phyloP scores from a whole-genome alignment of 805 yeast genomes.

The Nakazawaea ambrosiae region DNA sequence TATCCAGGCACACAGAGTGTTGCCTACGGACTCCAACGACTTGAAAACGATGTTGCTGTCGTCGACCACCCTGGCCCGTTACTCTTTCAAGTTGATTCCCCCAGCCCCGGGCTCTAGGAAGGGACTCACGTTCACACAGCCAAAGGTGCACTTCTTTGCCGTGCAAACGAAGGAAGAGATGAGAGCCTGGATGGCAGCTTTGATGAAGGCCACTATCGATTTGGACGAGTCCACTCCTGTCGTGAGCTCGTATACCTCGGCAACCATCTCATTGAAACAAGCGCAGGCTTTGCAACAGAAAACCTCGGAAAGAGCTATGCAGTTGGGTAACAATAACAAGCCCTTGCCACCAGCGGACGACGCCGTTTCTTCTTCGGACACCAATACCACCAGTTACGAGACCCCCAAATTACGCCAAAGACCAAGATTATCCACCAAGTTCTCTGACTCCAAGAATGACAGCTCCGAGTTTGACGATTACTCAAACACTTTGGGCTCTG shows the following conservation, averaged over 20 bases:
- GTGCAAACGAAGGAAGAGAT: conserved; percentile 87
- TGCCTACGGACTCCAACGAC: conserved; percentile 70
- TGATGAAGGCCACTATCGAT: conserved; percentile 94
- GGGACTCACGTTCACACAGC: conserved; percentile 94
- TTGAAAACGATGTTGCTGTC: conserved; percentile 91
- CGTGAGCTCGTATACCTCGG: conserved; percentile 86
- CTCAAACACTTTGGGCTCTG: neutral
- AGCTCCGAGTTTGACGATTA: conserved; percentile 27
- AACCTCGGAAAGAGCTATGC: conserved; percentile 48
- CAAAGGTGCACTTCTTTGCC: conserved; percentile 92
- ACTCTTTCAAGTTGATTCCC: conserved; percentile 87
- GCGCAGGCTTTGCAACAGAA: conserved; percentile 81
- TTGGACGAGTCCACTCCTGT: conserved; percentile 90
- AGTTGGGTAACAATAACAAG: conserved; percentile 37
- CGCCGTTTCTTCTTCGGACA: conserved; percentile 3
- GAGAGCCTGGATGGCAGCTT: conserved; percentile 92
- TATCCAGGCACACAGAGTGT: conserved; percentile 88
- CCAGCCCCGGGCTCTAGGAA: conserved; percentile 97
- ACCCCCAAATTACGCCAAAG: conserved; percentile 11
- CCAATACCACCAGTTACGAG: conserved; percentile 14
- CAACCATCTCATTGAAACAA: conserved; percentile 81
- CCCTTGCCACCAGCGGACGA: conserved; percentile 10
- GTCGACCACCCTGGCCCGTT: conserved; percentile 88
- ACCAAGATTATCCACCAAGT: neutral
- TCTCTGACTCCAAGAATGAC: conserved; percentile 15